A percentile compares a stretch with the other conserved stretches of the same genome.
Evolutionary conservation across 2,329 filamentous ascomycete species (phyloP).

Genomic region (Fusarium lyarnte): DNA sequence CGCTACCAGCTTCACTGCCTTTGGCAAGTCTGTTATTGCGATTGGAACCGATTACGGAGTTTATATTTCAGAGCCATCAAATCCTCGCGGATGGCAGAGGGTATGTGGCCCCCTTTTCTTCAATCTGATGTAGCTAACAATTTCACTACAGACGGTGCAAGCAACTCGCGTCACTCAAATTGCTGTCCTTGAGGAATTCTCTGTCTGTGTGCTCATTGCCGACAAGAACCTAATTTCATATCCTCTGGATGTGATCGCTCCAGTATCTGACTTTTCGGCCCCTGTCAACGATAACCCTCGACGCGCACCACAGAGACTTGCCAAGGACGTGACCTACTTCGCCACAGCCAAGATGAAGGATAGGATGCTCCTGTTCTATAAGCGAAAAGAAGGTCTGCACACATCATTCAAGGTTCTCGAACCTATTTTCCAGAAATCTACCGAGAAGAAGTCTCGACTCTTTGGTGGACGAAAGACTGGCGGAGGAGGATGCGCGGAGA

Average conservation of each 20-base stretch:
- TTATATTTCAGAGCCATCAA: conserved; percentile 86
- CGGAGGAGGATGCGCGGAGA: conserved; percentile 81
- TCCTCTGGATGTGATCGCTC: conserved; percentile 85
- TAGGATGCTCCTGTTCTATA: conserved; percentile 92
- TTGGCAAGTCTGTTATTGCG: conserved; percentile 87
- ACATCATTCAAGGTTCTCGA: conserved; percentile 98
- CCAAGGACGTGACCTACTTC: conserved; percentile 96
- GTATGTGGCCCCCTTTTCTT: conserved; percentile 62
- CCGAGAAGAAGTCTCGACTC: conserved; percentile 79
- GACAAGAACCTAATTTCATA: conserved; percentile 94
- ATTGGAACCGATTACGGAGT: conserved; percentile 96
- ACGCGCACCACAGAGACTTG: conserved; percentile 90
- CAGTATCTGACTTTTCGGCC: conserved; percentile 68
- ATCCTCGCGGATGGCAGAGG: conserved; percentile 90
- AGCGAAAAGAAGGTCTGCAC: conserved; percentile 90
- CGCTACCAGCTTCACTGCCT: conserved; percentile 86
- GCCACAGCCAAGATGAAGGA: conserved; percentile 98
- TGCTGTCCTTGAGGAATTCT: conserved; percentile 94
- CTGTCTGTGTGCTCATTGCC: conserved; percentile 87
- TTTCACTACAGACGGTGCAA: conserved; percentile 72
- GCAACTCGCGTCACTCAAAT: conserved; percentile 86
- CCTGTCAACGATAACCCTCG: conserved; percentile 76
- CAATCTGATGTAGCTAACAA: conserved; percentile 28
- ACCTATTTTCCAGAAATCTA: conserved; percentile 91
- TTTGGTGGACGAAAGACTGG: conserved; percentile 68